A percentile compares a stretch with the other conserved stretches of the same genome.
These are phyloP conservation scores for Berkeleyomyces rouxiae DNA, from an alignment of 2,329 filamentous ascomycete genomes.

Conservation along the genomic window DNA sequence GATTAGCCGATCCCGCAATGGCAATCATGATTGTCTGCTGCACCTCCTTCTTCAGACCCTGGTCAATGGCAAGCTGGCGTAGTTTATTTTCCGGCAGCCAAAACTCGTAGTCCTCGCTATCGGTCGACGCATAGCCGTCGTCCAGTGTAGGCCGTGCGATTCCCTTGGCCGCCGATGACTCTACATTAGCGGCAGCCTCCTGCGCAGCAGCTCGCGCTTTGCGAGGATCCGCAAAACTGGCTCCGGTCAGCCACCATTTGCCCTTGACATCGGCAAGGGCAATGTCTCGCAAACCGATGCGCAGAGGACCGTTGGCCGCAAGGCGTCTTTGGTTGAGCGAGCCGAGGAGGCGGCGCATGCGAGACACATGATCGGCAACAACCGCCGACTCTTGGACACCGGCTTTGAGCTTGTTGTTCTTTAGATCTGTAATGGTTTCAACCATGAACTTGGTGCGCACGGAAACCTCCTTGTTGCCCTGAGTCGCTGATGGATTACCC, in stretches of 20 bases:
- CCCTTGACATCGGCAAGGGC: conserved; percentile 69
- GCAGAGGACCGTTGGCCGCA: conserved; percentile 64
- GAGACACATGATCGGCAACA: conserved; percentile 63
- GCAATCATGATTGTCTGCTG: conserved; percentile 85
- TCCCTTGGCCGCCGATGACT: background rate
- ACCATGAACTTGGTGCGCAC: conserved; percentile 95
- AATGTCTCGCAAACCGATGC: conserved; percentile 68
- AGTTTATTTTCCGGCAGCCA: conserved; percentile 45
- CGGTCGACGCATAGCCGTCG: conserved; percentile 19
- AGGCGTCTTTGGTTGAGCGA: conserved; percentile 49
- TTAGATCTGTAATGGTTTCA: conserved; percentile 83
- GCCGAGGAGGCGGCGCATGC: conserved; percentile 78
- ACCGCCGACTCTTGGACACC: conserved; percentile 53
- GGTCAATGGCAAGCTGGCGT: conserved; percentile 54
- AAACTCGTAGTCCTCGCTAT: conserved; percentile 31
- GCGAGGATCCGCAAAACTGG: conserved; percentile 49
- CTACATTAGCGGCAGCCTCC: background rate
- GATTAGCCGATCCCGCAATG: conserved; percentile 72
- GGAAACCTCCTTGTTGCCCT: conserved; percentile 54
- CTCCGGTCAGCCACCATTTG: conserved; percentile 97
- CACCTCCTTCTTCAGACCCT: conserved; percentile 75
- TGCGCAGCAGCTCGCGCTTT: conserved; percentile 13
- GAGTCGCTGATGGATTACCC: conserved; percentile 48
- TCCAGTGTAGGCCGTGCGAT: background rate
- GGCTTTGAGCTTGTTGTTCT: conserved; percentile 80